Evolutionary conservation across 192 early-diverging fungal genomes (phyloP).

Genomic region (Thamnidium elegans): DNA sequence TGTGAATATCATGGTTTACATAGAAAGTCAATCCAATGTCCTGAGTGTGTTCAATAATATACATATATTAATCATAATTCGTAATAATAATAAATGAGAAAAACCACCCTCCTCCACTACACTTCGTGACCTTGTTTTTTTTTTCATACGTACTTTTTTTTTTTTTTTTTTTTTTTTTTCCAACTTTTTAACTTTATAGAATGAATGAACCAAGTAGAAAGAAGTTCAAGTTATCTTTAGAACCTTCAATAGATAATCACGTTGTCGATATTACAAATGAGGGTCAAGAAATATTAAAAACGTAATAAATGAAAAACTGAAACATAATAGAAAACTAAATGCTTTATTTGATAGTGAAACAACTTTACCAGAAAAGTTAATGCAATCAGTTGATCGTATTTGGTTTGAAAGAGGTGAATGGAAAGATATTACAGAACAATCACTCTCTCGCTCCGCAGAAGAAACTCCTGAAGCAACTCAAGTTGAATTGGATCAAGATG

Average conservation of each 20-base stretch:
- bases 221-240: conserved; percentile 33
- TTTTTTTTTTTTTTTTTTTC: background rate
- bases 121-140: background rate
- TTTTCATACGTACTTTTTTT: background rate
- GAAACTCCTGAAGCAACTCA: background rate
- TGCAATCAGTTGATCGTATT: conserved; percentile 38
- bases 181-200: background rate
- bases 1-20: conserved; percentile 6
- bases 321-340: background rate
- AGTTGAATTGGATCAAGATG: background rate
- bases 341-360: conserved; percentile 21
- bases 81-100: too few species aligned
- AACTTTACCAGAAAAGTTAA: conserved; percentile 31
- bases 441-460: conserved; percentile 6
- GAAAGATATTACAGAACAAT: conserved; percentile 30
- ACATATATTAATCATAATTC: too few species aligned
- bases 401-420: conserved; percentile 40
- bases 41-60: conserved; percentile 1
- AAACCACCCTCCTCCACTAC: too few species aligned
- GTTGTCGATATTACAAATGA: conserved; percentile 32
- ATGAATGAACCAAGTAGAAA: conserved; percentile 15
- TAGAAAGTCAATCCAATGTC: background rate
- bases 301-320: conserved; percentile 9
- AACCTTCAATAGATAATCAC: conserved; percentile 25
- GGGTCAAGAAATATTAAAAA: conserved; percentile 34